Evolutionary conservation across 2,329 filamentous ascomycete species (phyloP), one percentile per base, ranked within the genome.

Genomic region (Phaeosphaeria sp.): DNA sequence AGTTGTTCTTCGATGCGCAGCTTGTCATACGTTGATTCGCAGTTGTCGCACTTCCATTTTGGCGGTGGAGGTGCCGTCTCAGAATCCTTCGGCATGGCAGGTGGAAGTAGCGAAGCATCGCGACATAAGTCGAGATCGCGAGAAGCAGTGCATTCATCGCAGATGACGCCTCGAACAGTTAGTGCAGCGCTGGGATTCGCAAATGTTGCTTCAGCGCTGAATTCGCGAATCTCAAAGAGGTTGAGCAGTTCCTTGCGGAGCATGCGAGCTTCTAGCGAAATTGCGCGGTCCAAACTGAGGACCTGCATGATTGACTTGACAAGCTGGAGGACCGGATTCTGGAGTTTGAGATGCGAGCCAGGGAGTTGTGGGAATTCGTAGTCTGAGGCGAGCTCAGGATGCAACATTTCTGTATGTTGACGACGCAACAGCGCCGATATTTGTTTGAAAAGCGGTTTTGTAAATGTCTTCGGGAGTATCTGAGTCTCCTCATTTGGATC

Each of bases 281-380:
- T 95, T 67, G 92, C 92, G 77, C 94, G 95, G 79, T 97, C 95
- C 0, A 99, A 85, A 33, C 88, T 91, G 5, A 99, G 83, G 10
- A 99, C 90, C 74, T 98, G 94, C 88, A 96, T 96, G 44, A 99
- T 85, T 18, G 87, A 87, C 78, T 98, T 99, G 67, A 97, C 92
- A 3, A 99, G 86, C 76, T 98, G 93, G 0, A 99, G 85, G 0
- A 92, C 88, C 0, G 94, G 91, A 69, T 95, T 94, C 41, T 52
- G 73, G 2, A 83, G 77, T 20, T 81, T 79, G 15, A 87, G 80
- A 69, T 92, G 88, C 1, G 88, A 89, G 50, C 92, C 89, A 0
- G 92, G 93, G 0, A 97, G 85, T 2, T 83, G 75, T 0, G 95
- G 95, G 80, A 98, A 97, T 20, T 83, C 83, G 82, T 96, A 97